Conservation (phyloP, 208 protist species). For the Wallacemonas sp. region DNA sequence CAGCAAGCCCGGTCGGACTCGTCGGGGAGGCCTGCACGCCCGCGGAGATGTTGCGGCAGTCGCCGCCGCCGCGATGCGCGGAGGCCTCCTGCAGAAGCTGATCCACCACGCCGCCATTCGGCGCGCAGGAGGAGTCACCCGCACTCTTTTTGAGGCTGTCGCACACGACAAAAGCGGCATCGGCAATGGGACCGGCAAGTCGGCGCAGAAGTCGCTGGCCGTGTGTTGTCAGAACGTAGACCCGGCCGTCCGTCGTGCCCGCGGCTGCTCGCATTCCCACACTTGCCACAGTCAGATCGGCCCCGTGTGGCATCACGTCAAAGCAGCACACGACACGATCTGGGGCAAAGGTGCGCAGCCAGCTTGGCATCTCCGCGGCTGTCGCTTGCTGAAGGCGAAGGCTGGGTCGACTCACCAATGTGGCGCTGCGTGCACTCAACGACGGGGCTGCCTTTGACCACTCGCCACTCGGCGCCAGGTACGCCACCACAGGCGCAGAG, state of each 20-base stretch:
- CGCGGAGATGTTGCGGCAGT: neutral
- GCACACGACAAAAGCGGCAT: slow-evolving; percentile 62
- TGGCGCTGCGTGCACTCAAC: neutral
- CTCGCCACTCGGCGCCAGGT: slow-evolving; percentile 1
- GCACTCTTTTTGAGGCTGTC: neutral
- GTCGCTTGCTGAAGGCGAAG: slow-evolving; percentile 12
- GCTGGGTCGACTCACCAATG: neutral
- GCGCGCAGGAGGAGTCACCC: no score
- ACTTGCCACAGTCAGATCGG: slow-evolving; percentile 17
- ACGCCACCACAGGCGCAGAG: neutral
- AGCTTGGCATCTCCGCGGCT: slow-evolving; percentile 32
- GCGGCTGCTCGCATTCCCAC: slow-evolving; percentile 32
- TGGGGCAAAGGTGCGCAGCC: slow-evolving; percentile 30
- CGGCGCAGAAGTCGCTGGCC: slow-evolving; percentile 35
- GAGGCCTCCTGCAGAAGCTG: slow-evolving; percentile 27
- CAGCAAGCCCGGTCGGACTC: neutral
- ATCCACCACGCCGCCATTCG: slow-evolving; percentile 34
- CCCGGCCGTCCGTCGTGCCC: slow-evolving; percentile 61
- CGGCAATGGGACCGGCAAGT: slow-evolving; percentile 68
- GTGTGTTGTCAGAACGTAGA: slow-evolving; percentile 40
- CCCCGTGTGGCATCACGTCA: slow-evolving; percentile 36
- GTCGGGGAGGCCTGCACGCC: neutral
- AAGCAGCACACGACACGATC: slow-evolving; percentile 57
- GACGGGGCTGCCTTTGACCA: slow-evolving; percentile 3
- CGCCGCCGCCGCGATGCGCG: neutral